A percentile compares a stretch with the other conserved stretches of the same genome.
Conservation (phyloP, 1,139 yeast species). For the Lodderomyces theae region DNA sequence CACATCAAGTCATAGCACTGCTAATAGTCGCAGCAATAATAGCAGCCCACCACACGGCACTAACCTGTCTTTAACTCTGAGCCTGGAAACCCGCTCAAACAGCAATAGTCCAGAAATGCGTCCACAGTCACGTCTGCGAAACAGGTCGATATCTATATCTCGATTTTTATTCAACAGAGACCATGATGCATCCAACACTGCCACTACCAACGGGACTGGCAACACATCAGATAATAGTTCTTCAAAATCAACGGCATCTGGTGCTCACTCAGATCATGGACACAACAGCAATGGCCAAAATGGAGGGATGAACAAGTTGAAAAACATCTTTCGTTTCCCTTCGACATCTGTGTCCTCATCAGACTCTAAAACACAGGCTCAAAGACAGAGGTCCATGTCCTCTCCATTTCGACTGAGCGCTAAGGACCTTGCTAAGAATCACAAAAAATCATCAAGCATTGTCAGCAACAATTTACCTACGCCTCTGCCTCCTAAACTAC, state of each 20-base stretch:
- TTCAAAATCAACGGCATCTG: constrained; percentile 12
- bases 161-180: constrained; percentile 19
- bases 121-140: constrained; percentile 14
- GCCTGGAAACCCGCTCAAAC: not conserved
- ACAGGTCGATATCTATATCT: constrained; percentile 21
- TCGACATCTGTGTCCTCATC: constrained; percentile 5
- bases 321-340: constrained; percentile 13
- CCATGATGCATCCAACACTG: constrained; percentile 3
- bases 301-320: constrained; percentile 12
- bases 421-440: not conserved
- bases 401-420: constrained; percentile 7
- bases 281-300: constrained; percentile 3
- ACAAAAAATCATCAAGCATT: constrained; percentile 1
- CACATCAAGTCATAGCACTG: not conserved
- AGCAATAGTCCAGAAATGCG: constrained; percentile 7
- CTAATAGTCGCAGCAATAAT: not conserved
- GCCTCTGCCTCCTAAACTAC: constrained; percentile 7
- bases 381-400: constrained; percentile 3
- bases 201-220: not conserved
- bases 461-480: constrained; percentile 1
- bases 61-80: not conserved
- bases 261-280: not conserved
- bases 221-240: constrained; percentile 6
- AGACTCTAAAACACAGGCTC: not conserved
- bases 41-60: not conserved